Base-by-base conservation (phyloP, 2,329 filamentous ascomycete genomes). In the Exserohilum rostratum region DNA sequence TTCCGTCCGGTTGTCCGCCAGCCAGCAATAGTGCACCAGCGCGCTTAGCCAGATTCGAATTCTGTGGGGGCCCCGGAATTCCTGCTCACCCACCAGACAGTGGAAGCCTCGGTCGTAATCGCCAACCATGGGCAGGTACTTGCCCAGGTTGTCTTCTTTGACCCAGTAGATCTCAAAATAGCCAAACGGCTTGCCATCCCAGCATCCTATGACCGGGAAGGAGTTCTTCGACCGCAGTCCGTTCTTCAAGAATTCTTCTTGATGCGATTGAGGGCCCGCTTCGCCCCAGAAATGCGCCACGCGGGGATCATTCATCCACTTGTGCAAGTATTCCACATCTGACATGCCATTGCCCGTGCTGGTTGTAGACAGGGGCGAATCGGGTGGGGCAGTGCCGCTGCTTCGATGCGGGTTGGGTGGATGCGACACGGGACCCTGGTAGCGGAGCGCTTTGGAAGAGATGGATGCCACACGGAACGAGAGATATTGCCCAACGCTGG, bases 141-240 rank as follows among this genome's bases (percentile, higher is more conserved):
- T 83, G 0, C 90, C 91, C 0, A 99, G 74, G 0, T 81, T 78
- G 69, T 98, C 95, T 72, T 99, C 95, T 69, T 96, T 96, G 3
- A 95, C 91, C 93, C 95, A 99, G 78, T 99, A 99, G 30, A 99
- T 84, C 78, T 99, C 95, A 71, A 99, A 97, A 73, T 96, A 99
- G 0, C 92, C 95, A 77, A 98, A 99, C 0, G 93, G 93, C 56
- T 93, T 89, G 10, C 91, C 93, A 65, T 98, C 91, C 90, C 93
- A 99, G 71, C 92, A 88, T 0, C 90, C 95, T 57, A 98, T 93
- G 0, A 88, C 91, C 0, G 95, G 95, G 74, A 98, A 96, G 7
- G 88, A 91, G 75, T 97, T 89, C 15, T 82, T 81, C 17, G 83
- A 87, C 11, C 81, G 81, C 10, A 98, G 77, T 0, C 83, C 87